Evolutionary conservation across 2,329 filamentous ascomycete species (phyloP), one percentile per base, ranked within the genome.

Genomic region (Bisporella sp.): DNA sequence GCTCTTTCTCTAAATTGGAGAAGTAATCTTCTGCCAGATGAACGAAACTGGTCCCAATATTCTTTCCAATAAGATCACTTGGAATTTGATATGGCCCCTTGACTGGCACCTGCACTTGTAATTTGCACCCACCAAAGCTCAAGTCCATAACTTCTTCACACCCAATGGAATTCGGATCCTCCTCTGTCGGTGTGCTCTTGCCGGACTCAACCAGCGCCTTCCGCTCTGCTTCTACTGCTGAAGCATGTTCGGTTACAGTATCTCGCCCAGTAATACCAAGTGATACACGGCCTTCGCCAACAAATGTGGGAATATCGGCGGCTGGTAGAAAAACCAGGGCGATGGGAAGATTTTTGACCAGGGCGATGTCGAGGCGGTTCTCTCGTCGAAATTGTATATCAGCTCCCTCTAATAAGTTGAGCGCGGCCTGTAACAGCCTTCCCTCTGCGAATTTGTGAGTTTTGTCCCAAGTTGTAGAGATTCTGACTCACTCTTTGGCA

Each of bases 371-470:
- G 63, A 97, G 87, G 52, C 93, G 86, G 68, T 87, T 90, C 75
- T 96, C 90, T 65, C 93, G 85, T 68, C 88, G 85, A 75, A 99
- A 99, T 69, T 99, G 90, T 62, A 99, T 92, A 69, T 99, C 93
- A 63, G 87, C 89, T 58, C 93, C 93, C 65, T 91, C 79, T 49
- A 99, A 86, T 47, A 99, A 84, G 68, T 97, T 90, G 46, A 99
- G 81, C 49, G 88, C 83, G 52, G 89, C 82, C 71, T 89, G 81
- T 71, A 96, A 87, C 49, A 99, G 83, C 50, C 93, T 88, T 57
- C 93, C 93, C 85, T 99, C 90, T 95, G 64, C 40, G 21, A 37
- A 53, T 46, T 49, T 45, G 44, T 54, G 47, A 58, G 56, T 46
- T 54, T 53, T 57, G 45, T 33, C 47, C 13, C 39, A 45, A 41